Base-by-base conservation (phyloP, 768 basidiomycete genomes). In the Suillus subalutaceus region DNA sequence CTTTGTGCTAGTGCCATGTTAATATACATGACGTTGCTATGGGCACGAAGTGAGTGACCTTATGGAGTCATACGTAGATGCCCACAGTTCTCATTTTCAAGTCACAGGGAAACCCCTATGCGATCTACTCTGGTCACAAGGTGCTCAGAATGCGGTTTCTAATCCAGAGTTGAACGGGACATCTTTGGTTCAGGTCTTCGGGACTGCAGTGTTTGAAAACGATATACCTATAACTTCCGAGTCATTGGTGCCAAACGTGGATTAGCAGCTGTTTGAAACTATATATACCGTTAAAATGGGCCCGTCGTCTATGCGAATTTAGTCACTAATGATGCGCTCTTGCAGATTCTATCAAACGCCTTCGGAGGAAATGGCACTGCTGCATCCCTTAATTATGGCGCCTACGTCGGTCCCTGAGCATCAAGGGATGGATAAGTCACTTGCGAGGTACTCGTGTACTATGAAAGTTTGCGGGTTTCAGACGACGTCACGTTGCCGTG, bases 51-150 rank as follows among this genome's bases (percentile, higher is more conserved):
- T 82, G 43, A 20, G 73, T 64, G 30, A 15, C 18, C 30, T 63
- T 9, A n/a, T 18, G 30, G 32, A 10, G 18, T 20, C 32, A 35
- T 20, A 18, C 32, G 20, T 18, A 6, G 15, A 43, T 30, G 26
- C 50, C 37, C 40, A 41, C 35, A 41, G 26, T 50, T 46, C 61
- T 13, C 30, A 53, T 56, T 30, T 9, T 41, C 16, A 43, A 85
- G 86, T 75, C 88, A 90, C 72, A 86, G 91, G 73, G 90, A 92
- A 71, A 90, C 90, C 10, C 90, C 91, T 87, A 86, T 87, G 81
- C 85, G 90, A 26, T 88, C 58, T 91, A 30, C 23, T 52, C n/a
- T n/a, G 12, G 23, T 50, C 48, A 82, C 26, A 88, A 53, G 10
- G 89, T 18, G 82, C 85, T 15, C 78, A 87, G 65, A 83, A 90